These are phyloP conservation scores for Solanum piurae DNA, from an alignment of 257 asterid genomes.

Conservation along the genomic window DNA sequence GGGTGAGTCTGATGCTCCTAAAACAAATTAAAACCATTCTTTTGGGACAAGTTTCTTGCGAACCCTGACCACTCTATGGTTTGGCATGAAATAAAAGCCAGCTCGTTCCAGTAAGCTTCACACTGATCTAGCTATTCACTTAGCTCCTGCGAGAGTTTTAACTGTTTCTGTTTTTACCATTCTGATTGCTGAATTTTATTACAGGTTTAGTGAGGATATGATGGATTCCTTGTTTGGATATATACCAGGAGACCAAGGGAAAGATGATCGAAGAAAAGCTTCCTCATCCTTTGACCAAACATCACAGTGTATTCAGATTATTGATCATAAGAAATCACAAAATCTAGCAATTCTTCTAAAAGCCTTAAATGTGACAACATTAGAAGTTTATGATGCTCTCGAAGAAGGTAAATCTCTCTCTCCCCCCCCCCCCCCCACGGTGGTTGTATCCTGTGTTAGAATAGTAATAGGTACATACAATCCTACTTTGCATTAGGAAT, in stretches of 20 bases:
- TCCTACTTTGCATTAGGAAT: too few relatives aligned
- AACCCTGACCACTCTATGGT: conserved; percentile 88
- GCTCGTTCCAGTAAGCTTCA: conserved; percentile 87
- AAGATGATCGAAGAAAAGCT: conserved; percentile 23
- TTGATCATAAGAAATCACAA: conserved; percentile 78
- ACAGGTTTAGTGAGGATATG: conserved; percentile 88
- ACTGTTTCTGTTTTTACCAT: neutral
- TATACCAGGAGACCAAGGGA: conserved; percentile 35
- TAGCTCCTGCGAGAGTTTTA: neutral
- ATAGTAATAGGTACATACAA: too few relatives aligned
- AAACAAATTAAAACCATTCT: conserved; percentile 83
- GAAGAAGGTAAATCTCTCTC: neutral
- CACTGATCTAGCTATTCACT: neutral
- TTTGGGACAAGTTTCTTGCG: conserved; percentile 92
- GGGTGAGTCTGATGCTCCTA: conserved; percentile 46
- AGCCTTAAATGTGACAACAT: conserved; percentile 81
- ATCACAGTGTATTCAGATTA: conserved; percentile 56
- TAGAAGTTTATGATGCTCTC: conserved; percentile 78
- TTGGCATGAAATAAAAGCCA: conserved; percentile 86
- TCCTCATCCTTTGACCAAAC: conserved; percentile 29
- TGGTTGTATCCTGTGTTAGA: too few relatives aligned
- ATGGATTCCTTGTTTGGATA: conserved; percentile 84
- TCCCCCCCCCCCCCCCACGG: too few relatives aligned
- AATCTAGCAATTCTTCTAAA: conserved; percentile 85
- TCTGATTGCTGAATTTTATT: neutral